phyloP scores from a whole-genome alignment of 495 filamentous ascomycete species.

The Cladorrhinum samala region DNA sequence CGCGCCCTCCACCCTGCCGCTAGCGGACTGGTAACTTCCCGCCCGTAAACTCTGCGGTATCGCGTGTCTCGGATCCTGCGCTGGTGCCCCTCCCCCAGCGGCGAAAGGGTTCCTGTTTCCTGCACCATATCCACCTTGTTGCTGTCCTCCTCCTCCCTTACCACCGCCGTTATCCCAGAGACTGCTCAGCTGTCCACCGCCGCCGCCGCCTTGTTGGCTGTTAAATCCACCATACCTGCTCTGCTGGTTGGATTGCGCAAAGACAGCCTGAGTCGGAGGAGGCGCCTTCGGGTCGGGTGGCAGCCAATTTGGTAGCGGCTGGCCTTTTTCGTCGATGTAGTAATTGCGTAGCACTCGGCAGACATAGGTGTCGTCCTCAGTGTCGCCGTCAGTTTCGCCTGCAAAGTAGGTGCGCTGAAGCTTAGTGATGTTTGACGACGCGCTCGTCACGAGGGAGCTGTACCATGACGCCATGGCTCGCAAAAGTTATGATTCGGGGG shows the following conservation, averaged over 20 bases:
- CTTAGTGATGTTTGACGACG: conserved; percentile 71
- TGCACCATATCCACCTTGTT: conserved; percentile 26
- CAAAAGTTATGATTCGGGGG: background rate
- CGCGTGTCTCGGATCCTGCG: conserved; percentile 27
- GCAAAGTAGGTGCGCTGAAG: conserved; percentile 72
- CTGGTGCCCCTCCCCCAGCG: conserved; percentile 5
- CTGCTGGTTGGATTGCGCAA: conserved; percentile 36
- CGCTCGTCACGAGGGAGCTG: conserved; percentile 67
- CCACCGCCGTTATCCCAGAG: conserved; percentile 69
- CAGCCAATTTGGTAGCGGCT: conserved; percentile 81
- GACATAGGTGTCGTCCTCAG: conserved; percentile 90
- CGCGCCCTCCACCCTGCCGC: conserved; percentile 25
- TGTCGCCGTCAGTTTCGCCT: conserved; percentile 81
- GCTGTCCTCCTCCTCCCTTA: conserved; percentile 45
- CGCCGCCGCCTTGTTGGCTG: conserved; percentile 30
- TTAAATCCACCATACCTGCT: conserved; percentile 45
- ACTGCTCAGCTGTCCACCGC: conserved; percentile 52
- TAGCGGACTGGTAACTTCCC: conserved; percentile 60
- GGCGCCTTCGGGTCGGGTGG: conserved; percentile 74
- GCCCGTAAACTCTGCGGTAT: conserved; percentile 64
- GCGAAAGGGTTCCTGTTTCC: conserved; percentile 17
- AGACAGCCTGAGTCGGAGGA: conserved; percentile 45
- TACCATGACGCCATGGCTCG: conserved; percentile 69
- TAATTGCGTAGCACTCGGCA: conserved; percentile 92
- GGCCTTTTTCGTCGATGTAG: conserved; percentile 76